Conservation (phyloP, 371 early-diverging fungal species). For the Mucor sp. region DNA sequence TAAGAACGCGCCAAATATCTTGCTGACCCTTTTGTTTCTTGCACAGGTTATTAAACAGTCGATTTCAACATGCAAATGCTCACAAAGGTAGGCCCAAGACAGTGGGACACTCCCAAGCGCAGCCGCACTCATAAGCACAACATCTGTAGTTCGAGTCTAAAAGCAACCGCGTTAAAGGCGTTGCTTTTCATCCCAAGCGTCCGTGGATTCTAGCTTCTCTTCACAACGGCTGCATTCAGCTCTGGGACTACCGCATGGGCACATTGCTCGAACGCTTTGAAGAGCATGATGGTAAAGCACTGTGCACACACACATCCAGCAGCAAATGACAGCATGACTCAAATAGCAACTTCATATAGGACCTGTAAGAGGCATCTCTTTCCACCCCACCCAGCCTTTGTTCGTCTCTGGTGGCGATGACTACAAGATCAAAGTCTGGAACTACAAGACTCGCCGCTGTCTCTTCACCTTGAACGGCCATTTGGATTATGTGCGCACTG, state of each 20-base stretch:
- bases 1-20: neutral
- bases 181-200: constrained; percentile 97
- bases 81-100: constrained; percentile 66
- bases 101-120: too few relatives aligned
- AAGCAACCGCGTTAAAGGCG: constrained; percentile 97
- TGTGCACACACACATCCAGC: too few relatives aligned
- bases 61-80: constrained; percentile 79
- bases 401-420: constrained; percentile 99
- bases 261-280: constrained; percentile 95
- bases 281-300: constrained; percentile 93
- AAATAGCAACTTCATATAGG: constrained; percentile 55
- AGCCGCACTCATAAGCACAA: too few relatives aligned
- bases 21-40: neutral
- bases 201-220: constrained; percentile 97
- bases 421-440: constrained; percentile 99
- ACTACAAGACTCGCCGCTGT: constrained; percentile 96
- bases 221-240: constrained; percentile 98
- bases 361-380: constrained; percentile 97
- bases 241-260: constrained; percentile 99
- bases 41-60: neutral
- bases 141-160: constrained; percentile 94
- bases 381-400: constrained; percentile 97
- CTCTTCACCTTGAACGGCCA: constrained; percentile 97
- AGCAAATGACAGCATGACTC: neutral
- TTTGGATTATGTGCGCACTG: constrained; percentile 98